phyloP scores from a whole-genome alignment of 2,329 filamentous ascomycete species.

The Pseudocercospora vitis region DNA sequence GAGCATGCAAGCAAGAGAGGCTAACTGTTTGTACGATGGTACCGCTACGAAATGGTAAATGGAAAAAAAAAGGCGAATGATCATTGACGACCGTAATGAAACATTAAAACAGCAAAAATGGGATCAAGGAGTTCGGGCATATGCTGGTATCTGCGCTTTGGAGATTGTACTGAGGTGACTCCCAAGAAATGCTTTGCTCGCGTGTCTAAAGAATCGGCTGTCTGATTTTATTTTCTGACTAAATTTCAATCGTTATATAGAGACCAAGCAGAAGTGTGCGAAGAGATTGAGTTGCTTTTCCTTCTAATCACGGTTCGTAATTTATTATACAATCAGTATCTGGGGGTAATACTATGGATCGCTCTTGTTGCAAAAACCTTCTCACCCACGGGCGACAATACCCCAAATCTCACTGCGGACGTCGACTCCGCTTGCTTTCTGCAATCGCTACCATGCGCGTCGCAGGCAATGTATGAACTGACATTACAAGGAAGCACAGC shows the following conservation, averaged over 20 bases:
- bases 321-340: no score
- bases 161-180: not conserved
- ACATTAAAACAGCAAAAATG: slow-evolving; percentile 12
- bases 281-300: no score
- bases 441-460: no score
- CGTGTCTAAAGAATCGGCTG: not conserved
- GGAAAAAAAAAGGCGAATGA: slow-evolving; percentile 15
- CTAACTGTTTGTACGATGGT: slow-evolving; percentile 14
- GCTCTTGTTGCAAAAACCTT: no score
- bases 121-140: not conserved
- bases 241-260: not conserved
- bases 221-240: not conserved
- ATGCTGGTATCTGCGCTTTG: not conserved
- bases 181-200: not conserved
- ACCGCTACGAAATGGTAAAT: slow-evolving; percentile 10
- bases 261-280: not conserved
- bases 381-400: no score
- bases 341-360: no score
- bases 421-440: no score
- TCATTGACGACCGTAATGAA: slow-evolving; percentile 18
- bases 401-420: no score
- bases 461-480: no score
- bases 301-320: no score
- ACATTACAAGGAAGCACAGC: no score
- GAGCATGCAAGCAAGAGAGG: slow-evolving; percentile 12